Evolutionary conservation across 2,329 filamentous ascomycete genomes (phyloP), one percentile per base, ranked within the genome.

Genomic region (Botrytis cinerea): DNA sequence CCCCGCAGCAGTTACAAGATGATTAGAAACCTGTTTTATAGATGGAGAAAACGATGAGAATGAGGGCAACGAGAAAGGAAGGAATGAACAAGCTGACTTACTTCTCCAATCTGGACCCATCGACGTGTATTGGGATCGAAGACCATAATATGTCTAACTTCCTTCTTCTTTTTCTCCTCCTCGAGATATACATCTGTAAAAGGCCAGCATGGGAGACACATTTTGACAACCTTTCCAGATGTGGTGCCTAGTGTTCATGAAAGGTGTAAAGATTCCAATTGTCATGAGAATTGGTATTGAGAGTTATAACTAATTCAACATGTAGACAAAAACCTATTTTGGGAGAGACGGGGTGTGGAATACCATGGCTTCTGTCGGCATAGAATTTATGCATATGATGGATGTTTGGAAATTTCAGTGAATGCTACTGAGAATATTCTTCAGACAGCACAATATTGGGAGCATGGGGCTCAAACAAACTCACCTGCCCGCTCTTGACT

Each of bases 171-270:
- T 45, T 73, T 45, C 28, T 74, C 72, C 18, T 79, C 77, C 67
- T 80, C 78, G 4, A 80, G 57, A 61, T 74, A 76, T 22, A 79
- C 51, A 28, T 79, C 77, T 2, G 75, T 67, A 28, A 74, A 78
- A 4, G 77, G 75, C 74, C 73, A 78, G 59, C 78, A 79, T 20
- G 77, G 76, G 20, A 77, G 32, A 51, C 78, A 78, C 77, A 78
- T 77, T 5, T 70, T 46, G 6, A 32, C 8, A 1, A 28, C 9
- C 38, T 40, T 2, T 25, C 25, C 1, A 54, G 64, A 7, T 8
- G 25, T 46, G 18, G 8, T 20, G 22, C 16, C 20, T 20, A 4
- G 20, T 62, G 51, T 62, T 61, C 22, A 18, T 54, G 35, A 54
- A 40, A 16, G 28, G 22, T n/a, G 1, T 22, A n/a, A 32, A 57